Evolutionary conservation across 805 yeast species (phyloP).

Genomic region (Brettanomyces bruxellensis): DNA sequence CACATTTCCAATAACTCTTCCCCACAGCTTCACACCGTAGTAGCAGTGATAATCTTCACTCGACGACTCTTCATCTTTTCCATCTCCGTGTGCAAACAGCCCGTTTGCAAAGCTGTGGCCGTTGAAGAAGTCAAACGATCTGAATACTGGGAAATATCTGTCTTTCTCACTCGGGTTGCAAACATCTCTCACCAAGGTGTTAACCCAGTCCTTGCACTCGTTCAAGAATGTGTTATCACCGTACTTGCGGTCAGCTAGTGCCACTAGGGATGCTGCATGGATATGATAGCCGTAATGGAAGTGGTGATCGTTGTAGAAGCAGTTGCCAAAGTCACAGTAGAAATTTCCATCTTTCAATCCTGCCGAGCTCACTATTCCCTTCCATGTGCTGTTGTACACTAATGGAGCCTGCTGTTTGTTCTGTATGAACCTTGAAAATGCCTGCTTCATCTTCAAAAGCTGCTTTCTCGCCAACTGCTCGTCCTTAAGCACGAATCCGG

Average conservation of each 20-base stretch:
- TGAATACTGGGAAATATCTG: constrained; percentile 49
- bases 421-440: constrained; percentile 57
- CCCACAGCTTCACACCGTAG: constrained; percentile 68
- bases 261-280: constrained; percentile 76
- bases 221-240: constrained; percentile 45
- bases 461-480: constrained; percentile 38
- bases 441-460: constrained; percentile 51
- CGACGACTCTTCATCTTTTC: constrained; percentile 63
- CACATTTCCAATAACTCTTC: constrained; percentile 41
- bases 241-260: constrained; percentile 44
- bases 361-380: constrained; percentile 68
- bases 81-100: constrained; percentile 50
- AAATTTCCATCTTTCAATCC: constrained; percentile 29
- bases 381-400: constrained; percentile 71
- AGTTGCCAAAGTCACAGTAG: constrained; percentile 53
- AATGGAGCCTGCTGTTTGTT: constrained; percentile 70
- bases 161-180: constrained; percentile 52
- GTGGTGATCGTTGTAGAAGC: constrained; percentile 79
- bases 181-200: constrained; percentile 54
- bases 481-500: constrained; percentile 58
- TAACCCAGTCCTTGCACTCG: constrained; percentile 46
- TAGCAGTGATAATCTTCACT: constrained; percentile 66
- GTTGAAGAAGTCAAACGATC: constrained; percentile 61
- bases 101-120: constrained; percentile 80
- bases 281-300: constrained; percentile 81